These are phyloP conservation scores for Termitomyces heimii DNA, from an alignment of 768 basidiomycete species.

Conservation along the genomic window DNA sequence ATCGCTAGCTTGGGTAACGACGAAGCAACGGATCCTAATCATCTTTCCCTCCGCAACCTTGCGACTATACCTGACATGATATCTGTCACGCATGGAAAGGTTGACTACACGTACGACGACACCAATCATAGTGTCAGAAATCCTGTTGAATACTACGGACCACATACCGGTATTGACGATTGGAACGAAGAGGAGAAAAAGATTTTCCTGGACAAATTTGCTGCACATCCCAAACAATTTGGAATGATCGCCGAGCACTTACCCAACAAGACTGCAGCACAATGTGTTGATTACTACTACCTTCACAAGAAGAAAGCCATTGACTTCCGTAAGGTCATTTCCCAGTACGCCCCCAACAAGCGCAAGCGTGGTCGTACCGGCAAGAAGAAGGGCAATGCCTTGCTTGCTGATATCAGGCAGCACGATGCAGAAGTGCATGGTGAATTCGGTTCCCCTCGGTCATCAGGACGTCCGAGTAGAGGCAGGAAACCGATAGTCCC, in stretches of 20 bases:
- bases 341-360: conserved; percentile 60
- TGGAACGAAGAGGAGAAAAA: conserved; percentile 87
- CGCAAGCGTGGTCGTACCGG: conserved; percentile 55
- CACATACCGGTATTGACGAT: conserved; percentile 66
- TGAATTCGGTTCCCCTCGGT: conserved; percentile 27
- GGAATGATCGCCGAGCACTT: conserved; percentile 82
- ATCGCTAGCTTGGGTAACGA: conserved; percentile 91
- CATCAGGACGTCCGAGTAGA: conserved; percentile 31
- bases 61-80: conserved; percentile 92
- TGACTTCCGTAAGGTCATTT: conserved; percentile 75
- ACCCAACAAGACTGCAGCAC: conserved; percentile 77
- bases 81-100: conserved; percentile 52
- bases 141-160: conserved; percentile 72
- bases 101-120: conserved; percentile 73
- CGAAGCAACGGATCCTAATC: conserved; percentile 87
- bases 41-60: conserved; percentile 79
- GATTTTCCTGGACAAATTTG: conserved; percentile 76
- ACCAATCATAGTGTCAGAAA: conserved; percentile 77
- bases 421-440: conserved; percentile 58
- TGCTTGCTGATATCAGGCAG: conserved; percentile 75
- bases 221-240: conserved; percentile 88
- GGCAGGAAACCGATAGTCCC: conserved; percentile 31
- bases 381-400: conserved; percentile 77
- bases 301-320: conserved; percentile 86
- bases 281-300: conserved; percentile 94